Percentiles rank a stretch among this genome's conserved stretches.
These are phyloP conservation scores for Starmerella bacillaris DNA, from an alignment of 805 yeast genomes.

Conservation along the genomic window DNA sequence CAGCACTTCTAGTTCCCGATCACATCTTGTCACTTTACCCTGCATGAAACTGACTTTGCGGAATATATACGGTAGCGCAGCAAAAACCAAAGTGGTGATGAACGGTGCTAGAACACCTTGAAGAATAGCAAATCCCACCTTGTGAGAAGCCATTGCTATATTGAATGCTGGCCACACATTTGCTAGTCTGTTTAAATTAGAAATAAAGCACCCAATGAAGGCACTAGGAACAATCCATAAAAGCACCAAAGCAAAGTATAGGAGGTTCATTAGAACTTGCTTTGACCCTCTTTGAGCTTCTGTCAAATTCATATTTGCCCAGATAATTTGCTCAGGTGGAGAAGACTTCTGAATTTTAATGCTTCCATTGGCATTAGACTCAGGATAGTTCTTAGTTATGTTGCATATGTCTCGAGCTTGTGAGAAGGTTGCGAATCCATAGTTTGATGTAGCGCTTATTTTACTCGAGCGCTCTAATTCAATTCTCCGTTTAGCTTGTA, in stretches of 20 bases:
- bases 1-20: constrained; percentile 25
- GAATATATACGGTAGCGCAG: constrained; percentile 23
- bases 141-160: constrained; percentile 16
- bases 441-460: constrained; percentile 13
- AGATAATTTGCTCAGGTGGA: constrained; percentile 23
- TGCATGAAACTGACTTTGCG: constrained; percentile 24
- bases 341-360: too few species aligned
- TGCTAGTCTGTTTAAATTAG: constrained; percentile 24
- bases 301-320: constrained; percentile 22
- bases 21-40: constrained; percentile 24
- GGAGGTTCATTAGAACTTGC: constrained; percentile 21
- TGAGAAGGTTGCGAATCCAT: constrained; percentile 22
- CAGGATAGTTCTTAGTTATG: too few species aligned
- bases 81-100: constrained; percentile 22
- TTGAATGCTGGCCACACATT: constrained; percentile 24
- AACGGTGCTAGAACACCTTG: constrained; percentile 26
- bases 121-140: constrained; percentile 20
- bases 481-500: constrained; percentile 15
- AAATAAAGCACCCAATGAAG: constrained; percentile 25
- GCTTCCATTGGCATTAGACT: too few species aligned
- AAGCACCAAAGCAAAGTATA: constrained; percentile 19
- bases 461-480: constrained; percentile 13
- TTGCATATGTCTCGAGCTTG: constrained; percentile 11
- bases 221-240: constrained; percentile 27
- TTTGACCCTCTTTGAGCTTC: constrained; percentile 19